Conservation (phyloP, 1,139 yeast species). For the Debaryomyces sp. region DNA sequence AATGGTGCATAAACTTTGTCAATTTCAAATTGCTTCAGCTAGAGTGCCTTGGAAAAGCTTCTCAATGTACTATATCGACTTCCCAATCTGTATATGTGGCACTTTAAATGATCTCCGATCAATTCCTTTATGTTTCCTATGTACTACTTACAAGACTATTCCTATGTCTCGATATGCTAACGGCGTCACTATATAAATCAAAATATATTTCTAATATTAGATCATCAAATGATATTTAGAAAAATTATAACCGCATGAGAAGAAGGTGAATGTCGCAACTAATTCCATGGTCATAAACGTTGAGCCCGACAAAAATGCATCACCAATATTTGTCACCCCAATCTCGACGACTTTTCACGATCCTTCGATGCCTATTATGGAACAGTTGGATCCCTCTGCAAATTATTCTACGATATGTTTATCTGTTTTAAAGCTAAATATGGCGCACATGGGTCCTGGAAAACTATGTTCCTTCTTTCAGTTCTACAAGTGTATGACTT, state of each 20-base stretch:
- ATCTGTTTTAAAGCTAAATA: neutral
- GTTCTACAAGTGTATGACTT: too few relatives aligned
- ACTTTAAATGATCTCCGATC: neutral
- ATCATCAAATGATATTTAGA: neutral
- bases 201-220: neutral
- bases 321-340: neutral
- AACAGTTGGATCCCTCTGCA: too few relatives aligned
- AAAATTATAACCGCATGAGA: neutral
- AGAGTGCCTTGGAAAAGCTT: neutral
- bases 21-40: neutral
- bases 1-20: neutral
- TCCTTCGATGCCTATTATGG: neutral
- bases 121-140: neutral
- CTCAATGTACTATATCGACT: neutral
- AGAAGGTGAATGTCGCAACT: constrained; percentile 2
- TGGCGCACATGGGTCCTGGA: neutral
- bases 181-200: neutral
- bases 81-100: neutral
- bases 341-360: neutral
- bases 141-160: neutral
- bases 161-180: neutral
- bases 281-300: neutral
- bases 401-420: neutral
- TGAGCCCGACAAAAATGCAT: neutral
- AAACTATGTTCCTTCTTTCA: neutral